Evolutionary conservation across 163 green algal genomes (phyloP).

Genomic region (Scenedesmus sp.): DNA sequence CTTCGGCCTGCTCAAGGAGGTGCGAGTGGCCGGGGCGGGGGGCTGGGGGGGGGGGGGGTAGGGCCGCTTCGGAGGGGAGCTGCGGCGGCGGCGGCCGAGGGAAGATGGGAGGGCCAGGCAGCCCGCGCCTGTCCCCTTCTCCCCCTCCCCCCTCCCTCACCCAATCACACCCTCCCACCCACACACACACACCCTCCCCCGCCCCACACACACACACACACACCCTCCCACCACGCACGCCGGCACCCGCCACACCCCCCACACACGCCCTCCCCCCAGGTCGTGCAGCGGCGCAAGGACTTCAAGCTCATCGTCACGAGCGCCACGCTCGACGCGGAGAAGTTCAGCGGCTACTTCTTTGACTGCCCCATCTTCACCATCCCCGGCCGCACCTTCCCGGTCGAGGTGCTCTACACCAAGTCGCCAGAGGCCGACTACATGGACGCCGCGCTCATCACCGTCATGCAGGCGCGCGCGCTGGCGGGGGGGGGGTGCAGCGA

Average conservation of each 20-base stretch:
- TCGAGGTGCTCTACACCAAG: slow-evolving; percentile 88
- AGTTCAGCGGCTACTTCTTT: slow-evolving; percentile 98
- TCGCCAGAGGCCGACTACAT: slow-evolving; percentile 96
- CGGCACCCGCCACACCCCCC: not conserved
- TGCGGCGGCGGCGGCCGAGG: no score
- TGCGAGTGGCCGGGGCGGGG: slow-evolving; percentile 19
- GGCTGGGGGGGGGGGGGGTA: no score
- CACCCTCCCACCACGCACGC: no score
- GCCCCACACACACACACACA: no score
- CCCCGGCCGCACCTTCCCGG: slow-evolving; percentile 84
- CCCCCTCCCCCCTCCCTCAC: no score
- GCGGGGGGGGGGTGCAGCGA: no score
- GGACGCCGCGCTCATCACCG: slow-evolving; percentile 96
- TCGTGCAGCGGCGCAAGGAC: slow-evolving; percentile 70
- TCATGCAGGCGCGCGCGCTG: no score
- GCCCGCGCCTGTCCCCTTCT: no score
- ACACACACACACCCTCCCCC: no score
- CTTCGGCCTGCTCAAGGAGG: slow-evolving; percentile 96
- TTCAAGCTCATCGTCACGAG: slow-evolving; percentile 97
- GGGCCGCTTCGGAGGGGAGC: no score
- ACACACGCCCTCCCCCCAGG: slow-evolving; percentile 25
- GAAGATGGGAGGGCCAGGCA: no score
- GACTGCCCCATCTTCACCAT: slow-evolving; percentile 98
- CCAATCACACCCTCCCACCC: no score
- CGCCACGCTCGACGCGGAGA: slow-evolving; percentile 97